These are phyloP conservation scores for Jatropha multifida DNA, from an alignment of 441 rosid genomes.

Conservation along the genomic window DNA sequence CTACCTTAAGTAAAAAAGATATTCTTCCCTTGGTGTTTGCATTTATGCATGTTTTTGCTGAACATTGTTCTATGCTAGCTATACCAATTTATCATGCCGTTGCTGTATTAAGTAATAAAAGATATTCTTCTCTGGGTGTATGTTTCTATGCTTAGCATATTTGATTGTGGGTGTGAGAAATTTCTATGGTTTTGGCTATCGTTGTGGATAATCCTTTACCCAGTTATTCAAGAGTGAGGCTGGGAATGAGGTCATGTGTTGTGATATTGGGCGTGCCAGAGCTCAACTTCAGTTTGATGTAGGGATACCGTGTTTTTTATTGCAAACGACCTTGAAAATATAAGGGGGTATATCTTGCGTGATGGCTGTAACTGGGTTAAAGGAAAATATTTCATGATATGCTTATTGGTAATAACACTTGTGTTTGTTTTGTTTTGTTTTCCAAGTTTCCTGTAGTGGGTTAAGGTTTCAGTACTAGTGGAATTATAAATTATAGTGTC, in stretches of 20 bases:
- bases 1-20: background rate
- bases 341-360: background rate
- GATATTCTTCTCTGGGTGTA: background rate
- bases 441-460: background rate
- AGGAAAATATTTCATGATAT: too few species aligned
- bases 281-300: background rate
- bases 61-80: constrained; percentile 95
- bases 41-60: constrained; percentile 52
- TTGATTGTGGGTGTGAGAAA: background rate
- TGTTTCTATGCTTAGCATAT: background rate
- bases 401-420: background rate
- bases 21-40: background rate
- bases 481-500: background rate
- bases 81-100: constrained; percentile 22
- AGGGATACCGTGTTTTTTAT: background rate
- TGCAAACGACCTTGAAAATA: background rate
- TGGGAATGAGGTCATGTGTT: background rate
- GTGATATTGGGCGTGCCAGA: background rate
- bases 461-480: too few species aligned
- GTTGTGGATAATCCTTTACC: background rate
- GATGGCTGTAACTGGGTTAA: background rate
- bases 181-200: background rate
- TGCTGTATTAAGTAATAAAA: constrained; percentile 1
- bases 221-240: background rate
- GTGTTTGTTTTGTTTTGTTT: background rate